Percentiles rank a stretch among this genome's conserved stretches.
Evolutionary conservation across 2,329 filamentous ascomycete genomes (phyloP).

Genomic region (Talaromyces pinophilus): DNA sequence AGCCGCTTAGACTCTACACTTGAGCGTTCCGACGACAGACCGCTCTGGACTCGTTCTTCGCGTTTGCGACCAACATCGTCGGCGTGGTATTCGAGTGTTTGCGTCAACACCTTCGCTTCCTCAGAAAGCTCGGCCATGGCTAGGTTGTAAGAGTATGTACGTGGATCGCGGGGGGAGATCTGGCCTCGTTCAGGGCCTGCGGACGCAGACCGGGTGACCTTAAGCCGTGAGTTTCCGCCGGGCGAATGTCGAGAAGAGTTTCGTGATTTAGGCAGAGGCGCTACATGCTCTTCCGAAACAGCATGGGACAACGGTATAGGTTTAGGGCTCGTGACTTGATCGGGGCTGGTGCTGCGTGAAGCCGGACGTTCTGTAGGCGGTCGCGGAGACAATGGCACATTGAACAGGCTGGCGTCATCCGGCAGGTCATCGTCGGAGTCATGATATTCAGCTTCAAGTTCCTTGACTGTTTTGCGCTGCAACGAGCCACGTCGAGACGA

Average conservation of each 20-base stretch:
- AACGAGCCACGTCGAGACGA: constrained; percentile 30
- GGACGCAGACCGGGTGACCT: constrained; percentile 35
- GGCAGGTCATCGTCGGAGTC: constrained; percentile 54
- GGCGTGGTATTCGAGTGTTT: constrained; percentile 60
- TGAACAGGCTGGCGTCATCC: constrained; percentile 54
- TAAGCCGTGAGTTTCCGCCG: constrained; percentile 30
- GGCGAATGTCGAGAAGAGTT: constrained; percentile 30
- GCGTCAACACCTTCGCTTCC: constrained; percentile 61
- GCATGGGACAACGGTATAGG: constrained; percentile 48
- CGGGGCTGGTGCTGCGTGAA: constrained; percentile 47
- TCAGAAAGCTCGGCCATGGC: constrained; percentile 60
- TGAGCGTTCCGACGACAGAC: constrained; percentile 39
- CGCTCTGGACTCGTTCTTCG: constrained; percentile 51
- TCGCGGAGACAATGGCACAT: constrained; percentile 52
- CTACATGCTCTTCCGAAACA: constrained; percentile 26
- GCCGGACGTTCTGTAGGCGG: constrained; percentile 42
- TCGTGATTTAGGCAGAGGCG: constrained; percentile 24
- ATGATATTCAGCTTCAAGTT: constrained; percentile 53
- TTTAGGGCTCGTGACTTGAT: constrained; percentile 39
- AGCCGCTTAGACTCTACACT: constrained; percentile 42
- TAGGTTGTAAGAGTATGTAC: constrained; percentile 61
- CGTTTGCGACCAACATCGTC: constrained; percentile 50
- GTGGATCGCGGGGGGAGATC: constrained; percentile 45
- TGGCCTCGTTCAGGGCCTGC: constrained; percentile 46
- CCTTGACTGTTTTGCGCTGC: constrained; percentile 51